Conservation (phyloP, 176 grass and related monocot genomes). For the Alopecurus myosuroides region DNA sequence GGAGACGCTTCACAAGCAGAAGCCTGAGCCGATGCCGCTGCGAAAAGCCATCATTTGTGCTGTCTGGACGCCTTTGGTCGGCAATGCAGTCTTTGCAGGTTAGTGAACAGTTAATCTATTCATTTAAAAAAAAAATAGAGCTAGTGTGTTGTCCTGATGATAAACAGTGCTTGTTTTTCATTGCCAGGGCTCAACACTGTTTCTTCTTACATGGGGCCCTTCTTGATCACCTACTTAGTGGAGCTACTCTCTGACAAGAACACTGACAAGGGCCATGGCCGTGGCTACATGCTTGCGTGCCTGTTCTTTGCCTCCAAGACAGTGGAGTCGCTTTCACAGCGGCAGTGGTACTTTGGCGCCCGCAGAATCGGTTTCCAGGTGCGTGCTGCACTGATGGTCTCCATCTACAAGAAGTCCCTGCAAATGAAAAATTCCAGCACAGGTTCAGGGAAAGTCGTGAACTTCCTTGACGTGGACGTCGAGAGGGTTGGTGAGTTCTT, state of each 20-base stretch:
- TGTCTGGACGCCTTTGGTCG: conserved; percentile 60
- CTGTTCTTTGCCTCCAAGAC: conserved; percentile 79
- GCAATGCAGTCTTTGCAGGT: conserved; percentile 86
- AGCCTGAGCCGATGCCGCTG: conserved; percentile 35
- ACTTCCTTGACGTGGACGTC: conserved; percentile 77
- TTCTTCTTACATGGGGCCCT: conserved; percentile 67
- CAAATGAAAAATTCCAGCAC: conserved; percentile 55
- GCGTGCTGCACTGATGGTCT: conserved; percentile 65
- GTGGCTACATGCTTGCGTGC: conserved; percentile 55
- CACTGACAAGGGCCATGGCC: conserved; percentile 14
- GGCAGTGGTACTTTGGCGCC: conserved; percentile 86
- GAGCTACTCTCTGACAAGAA: conserved; percentile 58
- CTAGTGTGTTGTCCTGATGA: background rate
- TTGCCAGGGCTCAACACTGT: conserved; percentile 73
- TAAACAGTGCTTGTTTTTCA: background rate
- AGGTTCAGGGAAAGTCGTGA: conserved; percentile 55
- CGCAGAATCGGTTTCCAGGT: conserved; percentile 70
- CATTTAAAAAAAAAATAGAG: background rate
- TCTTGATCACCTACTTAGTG: conserved; percentile 81
- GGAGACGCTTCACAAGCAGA: conserved; percentile 55
- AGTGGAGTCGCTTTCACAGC: conserved; percentile 77
- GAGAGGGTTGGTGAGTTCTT: conserved; percentile 88
- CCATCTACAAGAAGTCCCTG: conserved; percentile 67
- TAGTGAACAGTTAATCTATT: background rate
- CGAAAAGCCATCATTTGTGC: conserved; percentile 42